These are phyloP conservation scores for Plenodomus tracheiphilus DNA, from an alignment of 2,329 filamentous ascomycete species.

Conservation along the genomic window DNA sequence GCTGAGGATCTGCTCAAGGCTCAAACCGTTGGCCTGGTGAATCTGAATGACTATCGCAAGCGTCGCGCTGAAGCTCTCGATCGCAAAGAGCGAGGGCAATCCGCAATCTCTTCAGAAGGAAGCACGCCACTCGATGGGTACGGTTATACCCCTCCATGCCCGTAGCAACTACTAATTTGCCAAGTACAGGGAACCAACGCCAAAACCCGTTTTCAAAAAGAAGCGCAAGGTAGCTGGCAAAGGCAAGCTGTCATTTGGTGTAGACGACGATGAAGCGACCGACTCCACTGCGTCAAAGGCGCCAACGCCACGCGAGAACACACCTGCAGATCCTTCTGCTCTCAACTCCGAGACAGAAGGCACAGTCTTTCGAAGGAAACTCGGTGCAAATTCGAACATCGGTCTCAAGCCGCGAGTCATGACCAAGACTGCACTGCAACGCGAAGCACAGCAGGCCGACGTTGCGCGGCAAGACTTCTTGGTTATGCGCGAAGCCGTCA, in stretches of 20 bases:
- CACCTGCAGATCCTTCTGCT: constrained; percentile 43
- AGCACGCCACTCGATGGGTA: constrained; percentile 64
- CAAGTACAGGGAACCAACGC: constrained; percentile 60
- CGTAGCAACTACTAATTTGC: constrained; percentile 51
- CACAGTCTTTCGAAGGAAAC: constrained; percentile 48
- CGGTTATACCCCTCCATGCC: constrained; percentile 27
- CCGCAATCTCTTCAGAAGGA: constrained; percentile 61
- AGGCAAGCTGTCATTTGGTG: constrained; percentile 69
- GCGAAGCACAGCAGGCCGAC: constrained; percentile 78
- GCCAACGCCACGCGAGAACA: constrained; percentile 45
- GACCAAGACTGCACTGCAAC: constrained; percentile 75
- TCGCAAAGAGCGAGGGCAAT: constrained; percentile 80
- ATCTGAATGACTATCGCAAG: constrained; percentile 93
- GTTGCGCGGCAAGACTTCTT: constrained; percentile 78
- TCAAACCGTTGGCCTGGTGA: constrained; percentile 87
- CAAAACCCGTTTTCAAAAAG: constrained; percentile 59
- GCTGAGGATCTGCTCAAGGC: constrained; percentile 82
- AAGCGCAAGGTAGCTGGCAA: constrained; percentile 57
- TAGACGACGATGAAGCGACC: constrained; percentile 68
- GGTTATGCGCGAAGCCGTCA: constrained; percentile 80
- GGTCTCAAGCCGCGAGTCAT: constrained; percentile 66
- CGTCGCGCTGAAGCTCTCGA: constrained; percentile 92
- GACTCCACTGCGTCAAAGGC: constrained; percentile 47
- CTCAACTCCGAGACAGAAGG: constrained; percentile 36
- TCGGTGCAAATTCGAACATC: constrained; percentile 66